Evolutionary conservation across 352 stramenopile species (phyloP).

Genomic region (Bremia lactucae): DNA sequence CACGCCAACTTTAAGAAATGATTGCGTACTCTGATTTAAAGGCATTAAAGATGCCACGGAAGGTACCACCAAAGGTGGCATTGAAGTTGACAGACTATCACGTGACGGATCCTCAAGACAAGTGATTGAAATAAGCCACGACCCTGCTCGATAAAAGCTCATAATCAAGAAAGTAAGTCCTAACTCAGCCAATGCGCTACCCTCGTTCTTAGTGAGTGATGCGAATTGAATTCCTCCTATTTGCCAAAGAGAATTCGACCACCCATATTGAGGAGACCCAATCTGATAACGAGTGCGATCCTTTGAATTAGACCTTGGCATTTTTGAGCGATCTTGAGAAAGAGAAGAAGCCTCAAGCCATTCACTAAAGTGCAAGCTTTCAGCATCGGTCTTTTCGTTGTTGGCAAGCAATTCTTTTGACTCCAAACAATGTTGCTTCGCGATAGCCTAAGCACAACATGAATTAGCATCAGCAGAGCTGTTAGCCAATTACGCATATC

Average conservation of each 20-base stretch:
- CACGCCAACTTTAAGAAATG: conserved; percentile 28
- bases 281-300: conserved; percentile 56
- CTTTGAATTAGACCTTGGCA: not conserved
- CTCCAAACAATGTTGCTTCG: conserved; percentile 5
- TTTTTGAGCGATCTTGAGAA: not conserved
- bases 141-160: conserved; percentile 50
- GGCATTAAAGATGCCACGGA: conserved; percentile 7
- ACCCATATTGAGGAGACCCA: conserved; percentile 42
- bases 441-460: conserved; percentile 5
- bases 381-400: not conserved
- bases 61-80: conserved; percentile 7
- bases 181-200: not conserved
- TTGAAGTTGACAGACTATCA: conserved; percentile 7
- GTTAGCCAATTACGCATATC: not conserved
- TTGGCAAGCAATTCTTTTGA: conserved; percentile 1
- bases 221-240: conserved; percentile 78
- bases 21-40: conserved; percentile 4
- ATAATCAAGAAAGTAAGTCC: conserved; percentile 56
- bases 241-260: conserved; percentile 76
- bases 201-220: conserved; percentile 25
- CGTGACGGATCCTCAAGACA: conserved; percentile 49
- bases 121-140: conserved; percentile 53
- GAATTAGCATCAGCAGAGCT: not conserved
- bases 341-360: conserved; percentile 31
- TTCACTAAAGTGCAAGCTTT: conserved; percentile 9